phyloP scores from a whole-genome alignment of 129 eudicot genomes.

The Ambrosia trifida region DNA sequence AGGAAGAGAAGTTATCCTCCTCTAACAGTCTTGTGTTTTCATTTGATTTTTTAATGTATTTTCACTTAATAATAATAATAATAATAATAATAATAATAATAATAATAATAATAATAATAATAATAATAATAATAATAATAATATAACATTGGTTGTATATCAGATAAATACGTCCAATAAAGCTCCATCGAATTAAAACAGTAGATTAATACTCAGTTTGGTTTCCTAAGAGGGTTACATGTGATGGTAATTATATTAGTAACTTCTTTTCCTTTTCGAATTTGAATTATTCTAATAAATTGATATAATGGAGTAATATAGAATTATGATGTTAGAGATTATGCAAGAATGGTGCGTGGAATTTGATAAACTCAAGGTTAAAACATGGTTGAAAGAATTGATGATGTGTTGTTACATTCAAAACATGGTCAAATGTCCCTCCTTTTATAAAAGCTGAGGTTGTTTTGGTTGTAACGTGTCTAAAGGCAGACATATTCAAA shows the following conservation, averaged over 20 bases:
- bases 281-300: background rate
- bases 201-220: too few relatives aligned
- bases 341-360: slow-evolving; percentile 6
- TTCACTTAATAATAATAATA: too few relatives aligned
- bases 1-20: too few relatives aligned
- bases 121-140: too few relatives aligned
- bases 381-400: slow-evolving; percentile 18
- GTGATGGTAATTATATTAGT: background rate
- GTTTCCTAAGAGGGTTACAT: background rate
- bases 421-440: slow-evolving; percentile 35
- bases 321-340: slow-evolving; percentile 24
- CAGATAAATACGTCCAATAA: too few relatives aligned
- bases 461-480: slow-evolving; percentile 42
- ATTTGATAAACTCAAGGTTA: slow-evolving; percentile 15
- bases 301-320: too few relatives aligned
- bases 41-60: too few relatives aligned
- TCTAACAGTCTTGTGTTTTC: too few relatives aligned
- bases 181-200: too few relatives aligned
- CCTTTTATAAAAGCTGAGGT: slow-evolving; percentile 36
- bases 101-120: too few relatives aligned
- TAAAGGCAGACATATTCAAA: slow-evolving; percentile 42
- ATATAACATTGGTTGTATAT: too few relatives aligned
- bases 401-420: slow-evolving; percentile 31
- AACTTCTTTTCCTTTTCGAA: background rate
- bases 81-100: too few relatives aligned